These are phyloP conservation scores for Colletotrichum tofieldiae DNA, from an alignment of 2,329 filamentous ascomycete species.

Conservation along the genomic window DNA sequence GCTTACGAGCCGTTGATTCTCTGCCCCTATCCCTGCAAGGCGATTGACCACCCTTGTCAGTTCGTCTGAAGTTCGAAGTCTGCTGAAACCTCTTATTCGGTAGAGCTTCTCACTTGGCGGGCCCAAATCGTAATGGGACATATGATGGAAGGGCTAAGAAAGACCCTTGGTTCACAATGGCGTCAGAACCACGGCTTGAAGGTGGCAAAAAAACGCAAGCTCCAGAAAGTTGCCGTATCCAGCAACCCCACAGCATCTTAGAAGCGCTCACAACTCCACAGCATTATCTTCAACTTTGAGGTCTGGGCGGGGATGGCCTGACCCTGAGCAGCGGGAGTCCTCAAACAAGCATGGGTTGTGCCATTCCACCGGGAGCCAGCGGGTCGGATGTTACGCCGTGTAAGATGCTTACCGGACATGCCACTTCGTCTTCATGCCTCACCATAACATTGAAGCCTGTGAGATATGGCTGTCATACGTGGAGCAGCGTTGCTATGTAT, in stretches of 20 bases:
- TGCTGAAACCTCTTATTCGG: constrained; percentile 28
- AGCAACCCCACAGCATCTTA: not conserved
- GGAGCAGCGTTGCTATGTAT: not conserved
- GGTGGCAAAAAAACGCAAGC: not conserved
- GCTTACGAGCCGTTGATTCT: not conserved
- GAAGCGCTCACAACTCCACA: not conserved
- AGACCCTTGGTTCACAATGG: constrained; percentile 8
- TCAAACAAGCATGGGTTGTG: not conserved
- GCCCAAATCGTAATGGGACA: constrained; percentile 1
- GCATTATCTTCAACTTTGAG: constrained; percentile 1
- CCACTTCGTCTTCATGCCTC: not conserved
- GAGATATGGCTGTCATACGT: not conserved
- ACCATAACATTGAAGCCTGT: too few species aligned
- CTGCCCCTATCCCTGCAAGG: not conserved
- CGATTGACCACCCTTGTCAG: not conserved
- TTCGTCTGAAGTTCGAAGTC: constrained; percentile 29
- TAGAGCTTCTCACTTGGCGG: not conserved
- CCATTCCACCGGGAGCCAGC: not conserved
- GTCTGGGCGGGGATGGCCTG: not conserved
- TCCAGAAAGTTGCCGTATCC: constrained; percentile 10
- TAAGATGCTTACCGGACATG: constrained; percentile 5
- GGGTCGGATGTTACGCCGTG: not conserved
- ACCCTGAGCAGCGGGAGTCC: not conserved
- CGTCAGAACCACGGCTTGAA: constrained; percentile 2
- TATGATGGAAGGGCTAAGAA: constrained; percentile 11